Evolutionary conservation across 2,329 filamentous ascomycete species (phyloP).

Genomic region (Sclerotinia nivalis): DNA sequence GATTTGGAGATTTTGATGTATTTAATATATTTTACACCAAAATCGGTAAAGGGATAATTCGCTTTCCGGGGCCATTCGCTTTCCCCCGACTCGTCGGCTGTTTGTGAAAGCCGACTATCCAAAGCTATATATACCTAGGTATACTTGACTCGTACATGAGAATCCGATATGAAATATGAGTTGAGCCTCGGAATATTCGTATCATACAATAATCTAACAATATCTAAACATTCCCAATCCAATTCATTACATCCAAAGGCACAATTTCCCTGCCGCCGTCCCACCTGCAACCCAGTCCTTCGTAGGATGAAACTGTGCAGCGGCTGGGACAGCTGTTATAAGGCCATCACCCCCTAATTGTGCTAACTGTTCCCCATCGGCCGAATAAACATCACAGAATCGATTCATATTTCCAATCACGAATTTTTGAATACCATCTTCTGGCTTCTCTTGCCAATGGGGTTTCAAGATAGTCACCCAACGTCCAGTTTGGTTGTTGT

Average conservation of each 20-base stretch:
- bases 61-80: no score
- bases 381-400: conserved; percentile 87
- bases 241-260: conserved; percentile 72
- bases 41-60: no score
- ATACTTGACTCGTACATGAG: no score
- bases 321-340: conserved; percentile 92
- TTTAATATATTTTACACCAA: no score
- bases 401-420: conserved; percentile 97
- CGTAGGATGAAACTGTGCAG: conserved; percentile 84
- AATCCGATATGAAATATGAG: background rate
- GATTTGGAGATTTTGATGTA: no score
- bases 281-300: conserved; percentile 91
- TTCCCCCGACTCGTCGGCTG: background rate
- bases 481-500: conserved; percentile 94
- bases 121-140: no score
- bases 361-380: conserved; percentile 80
- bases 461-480: conserved; percentile 85
- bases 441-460: conserved; percentile 83
- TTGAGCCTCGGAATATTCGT: background rate
- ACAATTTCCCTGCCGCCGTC: conserved; percentile 88
- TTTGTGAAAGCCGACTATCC: background rate
- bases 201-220: conserved; percentile 9
- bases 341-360: conserved; percentile 78
- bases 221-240: background rate
- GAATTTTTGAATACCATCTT: conserved; percentile 81